Evolutionary conservation across 2,329 filamentous ascomycete species (phyloP).

Genomic region (Bertia moriformis): DNA sequence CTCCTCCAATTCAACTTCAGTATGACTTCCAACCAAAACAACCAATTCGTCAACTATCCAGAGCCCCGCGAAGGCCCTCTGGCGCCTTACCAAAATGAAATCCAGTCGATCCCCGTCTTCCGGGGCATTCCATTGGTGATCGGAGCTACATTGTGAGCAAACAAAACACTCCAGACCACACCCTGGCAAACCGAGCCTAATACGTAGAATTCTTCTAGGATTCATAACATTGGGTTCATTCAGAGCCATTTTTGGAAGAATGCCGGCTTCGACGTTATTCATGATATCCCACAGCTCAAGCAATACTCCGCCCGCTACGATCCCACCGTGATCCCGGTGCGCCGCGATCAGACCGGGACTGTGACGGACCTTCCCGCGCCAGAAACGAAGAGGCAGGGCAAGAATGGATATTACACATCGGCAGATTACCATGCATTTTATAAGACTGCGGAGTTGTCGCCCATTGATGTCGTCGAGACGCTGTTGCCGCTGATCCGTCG

Average conservation of each 20-base stretch:
- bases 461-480: constrained; percentile 25
- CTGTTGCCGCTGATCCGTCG: constrained; percentile 29
- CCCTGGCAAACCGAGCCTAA: neutral
- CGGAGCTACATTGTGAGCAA: constrained; percentile 38
- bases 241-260: constrained; percentile 45
- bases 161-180: neutral
- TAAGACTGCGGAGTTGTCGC: constrained; percentile 27
- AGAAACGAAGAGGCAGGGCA: constrained; percentile 28
- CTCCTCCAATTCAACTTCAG: no score
- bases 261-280: constrained; percentile 45
- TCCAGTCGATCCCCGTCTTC: constrained; percentile 39
- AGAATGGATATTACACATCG: constrained; percentile 34
- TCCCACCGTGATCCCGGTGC: constrained; percentile 26
- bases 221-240: constrained; percentile 37
- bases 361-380: constrained; percentile 35
- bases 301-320: constrained; percentile 31
- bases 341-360: constrained; percentile 28
- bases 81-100: constrained; percentile 27
- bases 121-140: constrained; percentile 36
- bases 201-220: constrained; percentile 16
- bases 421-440: constrained; percentile 28
- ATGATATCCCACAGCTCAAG: constrained; percentile 35
- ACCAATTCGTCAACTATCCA: neutral
- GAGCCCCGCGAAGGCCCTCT: constrained; percentile 8
- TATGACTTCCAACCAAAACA: neutral